A percentile compares a stretch with the other conserved stretches of the same genome.
These are phyloP conservation scores for Talaromyces sp. DNA, from an alignment of 2,329 filamentous ascomycete species.

Conservation along the genomic window DNA sequence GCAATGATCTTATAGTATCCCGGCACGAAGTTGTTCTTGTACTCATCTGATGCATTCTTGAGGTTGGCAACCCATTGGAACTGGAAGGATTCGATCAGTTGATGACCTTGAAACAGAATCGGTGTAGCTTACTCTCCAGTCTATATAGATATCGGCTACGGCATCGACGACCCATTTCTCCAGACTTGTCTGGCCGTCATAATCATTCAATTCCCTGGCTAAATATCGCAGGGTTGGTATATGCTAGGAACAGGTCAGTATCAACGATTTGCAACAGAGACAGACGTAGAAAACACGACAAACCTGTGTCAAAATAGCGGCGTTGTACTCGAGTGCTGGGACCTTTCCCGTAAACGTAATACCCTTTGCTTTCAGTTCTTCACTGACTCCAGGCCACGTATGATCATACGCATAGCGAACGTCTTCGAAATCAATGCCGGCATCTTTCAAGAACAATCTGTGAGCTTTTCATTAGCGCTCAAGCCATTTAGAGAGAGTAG, in stretches of 20 bases:
- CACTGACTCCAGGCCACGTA: background rate
- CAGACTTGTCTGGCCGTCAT: slow-evolving; percentile 8
- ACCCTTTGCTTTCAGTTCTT: background rate
- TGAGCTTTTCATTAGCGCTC: background rate
- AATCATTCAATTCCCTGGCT: slow-evolving; percentile 1
- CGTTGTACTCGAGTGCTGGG: slow-evolving; percentile 6
- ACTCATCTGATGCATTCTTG: background rate
- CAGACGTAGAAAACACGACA: background rate
- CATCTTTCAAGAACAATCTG: slow-evolving; percentile 11
- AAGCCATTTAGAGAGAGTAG: background rate
- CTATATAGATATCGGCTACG: slow-evolving; percentile 8
- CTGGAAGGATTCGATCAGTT: background rate
- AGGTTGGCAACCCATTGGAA: background rate
- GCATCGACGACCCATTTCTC: slow-evolving; percentile 14
- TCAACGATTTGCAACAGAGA: background rate
- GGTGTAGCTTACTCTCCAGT: slow-evolving; percentile 5
- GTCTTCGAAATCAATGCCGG: slow-evolving; percentile 2
- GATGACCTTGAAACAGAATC: background rate
- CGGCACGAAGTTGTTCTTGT: background rate
- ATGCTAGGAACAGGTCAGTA: background rate
- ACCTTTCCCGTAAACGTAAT: slow-evolving; percentile 1
- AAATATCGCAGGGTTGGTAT: slow-evolving; percentile 3
- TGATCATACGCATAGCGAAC: slow-evolving; percentile 1
- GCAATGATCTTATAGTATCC: background rate
- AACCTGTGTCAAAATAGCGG: slow-evolving; percentile 2